Conservation (phyloP, 331 rosid genomes). For the Malus hybrid region DNA sequence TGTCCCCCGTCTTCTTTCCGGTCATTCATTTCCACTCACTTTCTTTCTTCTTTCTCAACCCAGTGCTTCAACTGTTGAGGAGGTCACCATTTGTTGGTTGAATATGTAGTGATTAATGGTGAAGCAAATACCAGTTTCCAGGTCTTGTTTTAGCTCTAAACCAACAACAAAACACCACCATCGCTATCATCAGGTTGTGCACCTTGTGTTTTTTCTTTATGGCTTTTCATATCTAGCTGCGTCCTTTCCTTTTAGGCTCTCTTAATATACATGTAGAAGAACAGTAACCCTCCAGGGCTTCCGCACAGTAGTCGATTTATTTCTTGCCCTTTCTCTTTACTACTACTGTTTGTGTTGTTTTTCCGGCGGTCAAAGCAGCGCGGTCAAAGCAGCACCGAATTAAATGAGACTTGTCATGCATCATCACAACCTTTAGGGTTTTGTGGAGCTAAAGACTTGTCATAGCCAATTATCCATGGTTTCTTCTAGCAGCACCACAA, state of each 20-base stretch:
- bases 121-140: not conserved
- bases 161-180: not conserved
- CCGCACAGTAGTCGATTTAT: not conserved
- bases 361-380: not conserved
- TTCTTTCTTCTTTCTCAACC: not conserved
- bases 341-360: not conserved
- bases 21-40: not conserved
- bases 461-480: constrained; percentile 8
- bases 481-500: constrained; percentile 8
- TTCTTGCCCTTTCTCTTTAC: not conserved
- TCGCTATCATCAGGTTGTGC: not conserved
- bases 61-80: not conserved
- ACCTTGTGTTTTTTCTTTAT: not conserved
- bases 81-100: not conserved
- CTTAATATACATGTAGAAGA: not conserved
- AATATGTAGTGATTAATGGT: not conserved
- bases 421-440: not conserved
- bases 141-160: not conserved
- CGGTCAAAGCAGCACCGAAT: not conserved
- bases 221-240: not conserved
- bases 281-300: not conserved
- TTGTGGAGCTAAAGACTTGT: not conserved
- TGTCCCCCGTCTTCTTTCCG: not conserved
- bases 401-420: not conserved
- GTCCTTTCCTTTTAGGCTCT: not conserved